phyloP scores from a whole-genome alignment of 2,329 filamentous ascomycete species.

The Aspergillus latus region DNA sequence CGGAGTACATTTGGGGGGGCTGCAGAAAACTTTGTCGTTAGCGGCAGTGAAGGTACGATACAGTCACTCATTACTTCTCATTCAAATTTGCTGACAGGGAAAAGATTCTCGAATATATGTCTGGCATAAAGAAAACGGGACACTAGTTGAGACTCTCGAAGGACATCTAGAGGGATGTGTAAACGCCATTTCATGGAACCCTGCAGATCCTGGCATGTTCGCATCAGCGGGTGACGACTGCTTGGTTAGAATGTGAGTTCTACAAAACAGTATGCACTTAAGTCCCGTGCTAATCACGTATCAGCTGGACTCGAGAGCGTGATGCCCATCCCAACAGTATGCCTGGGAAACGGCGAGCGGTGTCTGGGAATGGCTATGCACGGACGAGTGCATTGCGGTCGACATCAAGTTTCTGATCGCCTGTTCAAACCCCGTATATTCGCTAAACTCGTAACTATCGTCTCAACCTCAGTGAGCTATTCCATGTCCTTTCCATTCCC shows the following conservation, averaged over 20 bases:
- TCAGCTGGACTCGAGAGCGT: conserved; percentile 38
- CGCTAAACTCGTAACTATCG: not conserved
- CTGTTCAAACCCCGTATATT: no score
- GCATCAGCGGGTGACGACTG: conserved; percentile 88
- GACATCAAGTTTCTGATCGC: conserved; percentile 34
- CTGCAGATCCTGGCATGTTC: conserved; percentile 76
- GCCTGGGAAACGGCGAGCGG: conserved; percentile 29
- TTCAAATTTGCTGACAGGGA: conserved; percentile 22
- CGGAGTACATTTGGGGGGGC: conserved; percentile 83
- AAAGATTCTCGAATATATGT: conserved; percentile 74
- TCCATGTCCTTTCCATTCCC: no score
- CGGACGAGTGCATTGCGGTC: conserved; percentile 45
- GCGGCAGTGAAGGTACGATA: conserved; percentile 78
- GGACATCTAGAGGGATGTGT: conserved; percentile 75
- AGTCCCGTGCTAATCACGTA: conserved; percentile 8
- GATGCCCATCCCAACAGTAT: conserved; percentile 28
- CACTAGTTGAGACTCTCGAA: conserved; percentile 70
- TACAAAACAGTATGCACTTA: not conserved
- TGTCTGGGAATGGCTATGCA: conserved; percentile 36
- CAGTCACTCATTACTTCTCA: not conserved
- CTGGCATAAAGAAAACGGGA: conserved; percentile 84
- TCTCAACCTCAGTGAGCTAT: no score
- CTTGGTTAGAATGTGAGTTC: conserved; percentile 76
- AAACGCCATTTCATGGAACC: conserved; percentile 89
- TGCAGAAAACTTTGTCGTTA: conserved; percentile 85